phyloP scores from a whole-genome alignment of 2,329 filamentous ascomycete genomes.

The Hortaea sp. region DNA sequence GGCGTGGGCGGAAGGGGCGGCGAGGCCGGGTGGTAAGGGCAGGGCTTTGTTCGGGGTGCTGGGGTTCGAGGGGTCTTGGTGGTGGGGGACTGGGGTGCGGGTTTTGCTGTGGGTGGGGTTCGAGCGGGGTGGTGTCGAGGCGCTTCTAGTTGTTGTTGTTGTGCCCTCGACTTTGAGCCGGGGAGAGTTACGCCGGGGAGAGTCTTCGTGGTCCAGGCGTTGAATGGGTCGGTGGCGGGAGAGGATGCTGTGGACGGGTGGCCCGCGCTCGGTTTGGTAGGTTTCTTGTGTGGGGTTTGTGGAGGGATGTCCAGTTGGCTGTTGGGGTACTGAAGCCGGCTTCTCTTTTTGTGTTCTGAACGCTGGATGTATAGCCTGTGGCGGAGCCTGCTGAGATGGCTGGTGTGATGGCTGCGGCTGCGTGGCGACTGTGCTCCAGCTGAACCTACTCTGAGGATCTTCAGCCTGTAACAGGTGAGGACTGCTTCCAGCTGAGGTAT shows the following conservation, averaged over 20 bases:
- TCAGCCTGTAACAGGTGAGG: neutral
- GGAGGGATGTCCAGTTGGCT: conserved; percentile 30
- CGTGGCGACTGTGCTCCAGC: conserved; percentile 33
- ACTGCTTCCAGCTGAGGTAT: conserved; percentile 4
- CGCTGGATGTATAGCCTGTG: conserved; percentile 7
- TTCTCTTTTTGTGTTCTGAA: neutral
- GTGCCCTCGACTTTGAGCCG: conserved; percentile 8
- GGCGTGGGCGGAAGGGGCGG: conserved; percentile 5
- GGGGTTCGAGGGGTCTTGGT: neutral
- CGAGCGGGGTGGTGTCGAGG: conserved; percentile 2
- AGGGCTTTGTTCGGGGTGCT: conserved; percentile 12
- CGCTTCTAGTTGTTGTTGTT: neutral
- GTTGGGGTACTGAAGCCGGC: conserved; percentile 31
- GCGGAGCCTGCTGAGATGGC: conserved; percentile 24
- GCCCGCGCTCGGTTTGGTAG: conserved; percentile 1
- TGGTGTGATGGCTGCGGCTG: conserved; percentile 26
- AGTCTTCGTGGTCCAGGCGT: conserved; percentile 18
- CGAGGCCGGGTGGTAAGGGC: conserved; percentile 19
- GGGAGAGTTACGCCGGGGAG: conserved; percentile 12
- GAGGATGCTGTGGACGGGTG: conserved; percentile 23
- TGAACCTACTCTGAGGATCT: conserved; percentile 27
- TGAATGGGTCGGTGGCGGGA: conserved; percentile 23
- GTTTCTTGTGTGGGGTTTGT: conserved; percentile 13
- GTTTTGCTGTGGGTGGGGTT: neutral
- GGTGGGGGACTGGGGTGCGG: conserved; percentile 3